These are phyloP conservation scores for Discostella stelligera DNA, from an alignment of 352 stramenopile species.

Conservation along the genomic window DNA sequence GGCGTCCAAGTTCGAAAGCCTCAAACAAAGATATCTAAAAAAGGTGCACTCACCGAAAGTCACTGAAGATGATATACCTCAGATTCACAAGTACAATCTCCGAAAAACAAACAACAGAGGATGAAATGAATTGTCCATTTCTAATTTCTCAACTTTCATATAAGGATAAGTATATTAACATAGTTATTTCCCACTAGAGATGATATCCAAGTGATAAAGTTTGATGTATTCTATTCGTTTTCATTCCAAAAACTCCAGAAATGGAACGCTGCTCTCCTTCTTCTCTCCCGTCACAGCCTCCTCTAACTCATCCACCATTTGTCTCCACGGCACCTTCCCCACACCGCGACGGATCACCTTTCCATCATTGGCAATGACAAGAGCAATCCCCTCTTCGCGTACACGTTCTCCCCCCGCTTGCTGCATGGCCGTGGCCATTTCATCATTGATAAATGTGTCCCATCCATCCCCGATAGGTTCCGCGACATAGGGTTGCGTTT, in stretches of 20 bases:
- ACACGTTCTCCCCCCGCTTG: slow-evolving; percentile 70
- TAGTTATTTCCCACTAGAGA: no score
- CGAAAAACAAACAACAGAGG: background rate
- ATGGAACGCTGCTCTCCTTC: slow-evolving; percentile 35
- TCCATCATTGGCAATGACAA: slow-evolving; percentile 73
- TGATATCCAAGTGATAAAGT: no score
- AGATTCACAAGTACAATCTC: background rate
- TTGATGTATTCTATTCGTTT: background rate
- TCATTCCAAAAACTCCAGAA: slow-evolving; percentile 44
- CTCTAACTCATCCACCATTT: slow-evolving; percentile 77
- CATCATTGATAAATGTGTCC: slow-evolving; percentile 66
- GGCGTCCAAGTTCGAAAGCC: slow-evolving; percentile 16
- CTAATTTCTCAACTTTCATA: background rate
- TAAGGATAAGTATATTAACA: no score
- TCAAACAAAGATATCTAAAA: slow-evolving; percentile 20
- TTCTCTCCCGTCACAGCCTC: slow-evolving; percentile 60
- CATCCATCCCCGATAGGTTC: slow-evolving; percentile 61
- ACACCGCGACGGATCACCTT: slow-evolving; percentile 71
- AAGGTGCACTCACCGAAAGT: slow-evolving; percentile 6
- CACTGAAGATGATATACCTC: background rate
- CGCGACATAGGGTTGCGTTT: slow-evolving; percentile 76
- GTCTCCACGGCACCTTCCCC: slow-evolving; percentile 73
- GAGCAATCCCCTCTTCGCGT: slow-evolving; percentile 68
- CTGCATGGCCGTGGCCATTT: slow-evolving; percentile 69
- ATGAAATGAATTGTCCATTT: no score